These are phyloP conservation scores for Fusarium nematophilum DNA, from an alignment of 2,329 filamentous ascomycete genomes.

Conservation along the genomic window DNA sequence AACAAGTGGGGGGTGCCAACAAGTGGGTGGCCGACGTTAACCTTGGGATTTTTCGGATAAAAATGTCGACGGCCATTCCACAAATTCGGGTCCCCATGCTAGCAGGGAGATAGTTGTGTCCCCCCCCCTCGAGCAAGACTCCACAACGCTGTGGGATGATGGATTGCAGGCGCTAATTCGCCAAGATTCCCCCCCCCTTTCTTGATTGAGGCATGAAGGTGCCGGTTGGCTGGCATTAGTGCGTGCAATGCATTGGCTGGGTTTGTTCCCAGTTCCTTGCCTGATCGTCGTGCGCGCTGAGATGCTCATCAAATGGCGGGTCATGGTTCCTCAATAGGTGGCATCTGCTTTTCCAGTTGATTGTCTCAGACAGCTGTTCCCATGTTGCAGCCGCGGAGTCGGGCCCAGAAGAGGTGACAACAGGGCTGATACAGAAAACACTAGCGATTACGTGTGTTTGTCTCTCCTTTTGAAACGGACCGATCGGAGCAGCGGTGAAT, in stretches of 20 bases:
- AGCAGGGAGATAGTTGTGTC: too few relatives aligned
- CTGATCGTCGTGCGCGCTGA: neutral
- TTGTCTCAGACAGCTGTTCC: conserved; percentile 8
- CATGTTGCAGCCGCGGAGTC: conserved; percentile 4
- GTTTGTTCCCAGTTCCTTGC: conserved; percentile 3
- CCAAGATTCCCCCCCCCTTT: conserved; percentile 9
- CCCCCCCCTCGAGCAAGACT: neutral
- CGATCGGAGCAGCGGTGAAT: neutral
- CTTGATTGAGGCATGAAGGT: neutral
- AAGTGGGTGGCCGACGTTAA: too few relatives aligned
- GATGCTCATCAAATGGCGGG: conserved; percentile 2
- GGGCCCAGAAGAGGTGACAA: neutral
- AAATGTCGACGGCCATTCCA: too few relatives aligned
- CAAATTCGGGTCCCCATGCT: too few relatives aligned
- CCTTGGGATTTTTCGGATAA: too few relatives aligned
- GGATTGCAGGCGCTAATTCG: neutral
- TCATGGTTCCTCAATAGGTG: conserved; percentile 1
- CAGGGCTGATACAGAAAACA: neutral
- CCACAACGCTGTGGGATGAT: conserved; percentile 1
- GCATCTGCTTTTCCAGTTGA: neutral
- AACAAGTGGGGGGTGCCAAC: too few relatives aligned
- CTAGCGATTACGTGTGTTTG: conserved; percentile 1
- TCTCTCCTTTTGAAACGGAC: neutral
- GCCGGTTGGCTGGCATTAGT: neutral
- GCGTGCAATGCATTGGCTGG: neutral